Evolutionary conservation across 331 rosid genomes (phyloP).

Genomic region (Pyracantha coccinea): DNA sequence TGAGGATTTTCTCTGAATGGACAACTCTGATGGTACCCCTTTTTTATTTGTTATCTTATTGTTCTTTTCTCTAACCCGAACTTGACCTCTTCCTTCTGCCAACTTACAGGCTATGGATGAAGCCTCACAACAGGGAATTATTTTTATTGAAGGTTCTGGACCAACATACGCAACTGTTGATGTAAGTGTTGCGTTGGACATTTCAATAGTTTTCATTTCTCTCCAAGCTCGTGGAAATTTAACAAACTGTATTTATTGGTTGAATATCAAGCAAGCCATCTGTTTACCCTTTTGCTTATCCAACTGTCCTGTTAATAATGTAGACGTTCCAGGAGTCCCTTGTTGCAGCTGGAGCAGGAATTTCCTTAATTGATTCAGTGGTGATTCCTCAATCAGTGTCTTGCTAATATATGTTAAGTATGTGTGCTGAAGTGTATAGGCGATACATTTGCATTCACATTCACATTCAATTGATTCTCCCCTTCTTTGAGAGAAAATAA

Average conservation of each 20-base stretch:
- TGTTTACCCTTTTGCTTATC: slow-evolving; percentile 2
- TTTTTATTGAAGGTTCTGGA: slow-evolving; percentile 72
- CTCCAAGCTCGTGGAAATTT: background rate
- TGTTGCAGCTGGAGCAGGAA: slow-evolving; percentile 93
- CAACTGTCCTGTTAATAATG: slow-evolving; percentile 33
- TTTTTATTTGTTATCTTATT: background rate
- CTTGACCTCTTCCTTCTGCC: background rate
- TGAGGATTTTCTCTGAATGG: too few species aligned
- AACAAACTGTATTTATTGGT: too few species aligned
- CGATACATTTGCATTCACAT: background rate
- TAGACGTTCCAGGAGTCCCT: slow-evolving; percentile 88
- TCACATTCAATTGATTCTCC: slow-evolving; percentile 3
- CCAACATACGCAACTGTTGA: slow-evolving; percentile 93
- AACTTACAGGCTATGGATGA: slow-evolving; percentile 57
- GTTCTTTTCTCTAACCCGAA: background rate
- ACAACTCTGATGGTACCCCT: too few species aligned
- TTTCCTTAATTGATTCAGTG: slow-evolving; percentile 83
- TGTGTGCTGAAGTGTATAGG: slow-evolving; percentile 6
- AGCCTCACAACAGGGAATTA: slow-evolving; percentile 67
- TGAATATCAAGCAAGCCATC: too few species aligned
- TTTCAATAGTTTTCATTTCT: slow-evolving; percentile 2
- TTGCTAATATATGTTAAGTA: slow-evolving; percentile 32
- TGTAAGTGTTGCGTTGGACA: slow-evolving; percentile 31
- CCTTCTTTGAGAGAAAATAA: background rate
- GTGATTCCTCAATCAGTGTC: slow-evolving; percentile 61